Base-by-base conservation (phyloP, 805 yeast genomes). In the Saturnispora besseyi region DNA sequence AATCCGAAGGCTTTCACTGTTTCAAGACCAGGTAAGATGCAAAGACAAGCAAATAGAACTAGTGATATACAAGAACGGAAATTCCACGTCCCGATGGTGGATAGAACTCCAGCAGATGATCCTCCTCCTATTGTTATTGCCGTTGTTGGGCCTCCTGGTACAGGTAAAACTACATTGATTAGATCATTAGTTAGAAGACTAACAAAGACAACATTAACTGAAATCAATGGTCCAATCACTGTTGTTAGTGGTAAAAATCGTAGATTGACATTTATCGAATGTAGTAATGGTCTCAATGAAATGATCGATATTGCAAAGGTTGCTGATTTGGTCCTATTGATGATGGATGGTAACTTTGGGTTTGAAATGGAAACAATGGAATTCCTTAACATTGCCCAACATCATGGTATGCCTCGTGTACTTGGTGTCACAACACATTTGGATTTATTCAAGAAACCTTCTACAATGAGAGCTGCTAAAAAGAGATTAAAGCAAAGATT, bases 281-380 rank as follows among this genome's bases (percentile, higher is more conserved):
- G 96, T 57, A 79, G 83, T 11, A 91, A 90, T 59, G 99, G 93
- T 65, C 69, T 93, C 62, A 90, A 88, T 65, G 83, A 96, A 7
- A 93, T 95, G 98, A 81, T 90, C 41, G 99, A 93, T 69, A 80
- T 93, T 36, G 96, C 98, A 28, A 93, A 93, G 62, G 81, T 90
- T 51, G 96, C 98, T 0, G 99, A 93, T 67, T 73, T 93, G 54
- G 96, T 95, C 9, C 73, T 93, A 45, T 65, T 93, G 53, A 70
- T 93, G 76, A 81, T 93, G 52, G 99, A 93, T 71, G 98, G 99
- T 52, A 93, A 93, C 65, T 93, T 88, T 64, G 99, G 99, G 7
- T 81, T 93, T 52, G 99, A 93, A 72, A 93, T 93, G 99, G 99
- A 93, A 68, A 93, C 99, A 8, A 95, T 93, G 98, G 99, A 93